phyloP scores from a whole-genome alignment of 495 filamentous ascomycete genomes.

The Trichoderma parareesei region DNA sequence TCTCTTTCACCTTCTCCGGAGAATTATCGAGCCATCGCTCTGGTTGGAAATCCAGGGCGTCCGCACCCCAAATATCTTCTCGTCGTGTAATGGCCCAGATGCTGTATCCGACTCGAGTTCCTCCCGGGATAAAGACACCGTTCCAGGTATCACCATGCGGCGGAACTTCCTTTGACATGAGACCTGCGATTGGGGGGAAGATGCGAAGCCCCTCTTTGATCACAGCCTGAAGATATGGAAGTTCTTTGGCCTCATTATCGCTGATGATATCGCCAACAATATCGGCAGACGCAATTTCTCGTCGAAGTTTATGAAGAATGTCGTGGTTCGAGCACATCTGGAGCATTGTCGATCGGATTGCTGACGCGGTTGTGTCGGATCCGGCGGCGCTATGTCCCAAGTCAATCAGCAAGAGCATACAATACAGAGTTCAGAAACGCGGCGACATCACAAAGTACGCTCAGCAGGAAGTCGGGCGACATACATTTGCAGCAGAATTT shows the following conservation, averaged over 20 bases:
- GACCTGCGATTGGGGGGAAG: constrained; percentile 31
- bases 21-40: constrained; percentile 43
- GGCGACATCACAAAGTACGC: too few relatives aligned
- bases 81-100: constrained; percentile 18
- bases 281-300: constrained; percentile 29
- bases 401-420: neutral
- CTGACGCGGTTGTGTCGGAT: constrained; percentile 46
- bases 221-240: constrained; percentile 40
- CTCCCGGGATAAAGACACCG: constrained; percentile 33
- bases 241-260: constrained; percentile 13
- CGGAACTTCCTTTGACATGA: constrained; percentile 32
- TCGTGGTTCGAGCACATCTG: constrained; percentile 37
- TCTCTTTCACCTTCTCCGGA: constrained; percentile 17
- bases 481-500: constrained; percentile 31
- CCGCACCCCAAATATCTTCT: constrained; percentile 25
- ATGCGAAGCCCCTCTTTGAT: constrained; percentile 46
- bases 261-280: constrained; percentile 4
- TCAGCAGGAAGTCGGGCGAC: neutral
- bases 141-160: constrained; percentile 41
- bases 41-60: constrained; percentile 40
- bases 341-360: constrained; percentile 41
- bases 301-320: constrained; percentile 28
- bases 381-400: constrained; percentile 37
- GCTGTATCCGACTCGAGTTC: constrained; percentile 35
- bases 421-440: constrained; percentile 8